Evolutionary conservation across 768 basidiomycete species (phyloP).

Genomic region (Tephrocybe sp.): DNA sequence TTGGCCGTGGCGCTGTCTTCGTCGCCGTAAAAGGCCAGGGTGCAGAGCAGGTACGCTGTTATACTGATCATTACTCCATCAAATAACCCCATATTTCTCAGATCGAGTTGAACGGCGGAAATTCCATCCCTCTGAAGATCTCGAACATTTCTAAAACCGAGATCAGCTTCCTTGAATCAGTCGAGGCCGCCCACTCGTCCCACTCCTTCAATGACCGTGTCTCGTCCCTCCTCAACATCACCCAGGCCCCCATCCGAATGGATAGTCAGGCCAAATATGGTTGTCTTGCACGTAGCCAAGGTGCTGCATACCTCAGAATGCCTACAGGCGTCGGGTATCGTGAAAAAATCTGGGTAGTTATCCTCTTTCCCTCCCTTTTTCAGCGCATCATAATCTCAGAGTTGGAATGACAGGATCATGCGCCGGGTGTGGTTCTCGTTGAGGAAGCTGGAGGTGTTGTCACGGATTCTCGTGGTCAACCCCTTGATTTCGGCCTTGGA

Average conservation of each 20-base stretch:
- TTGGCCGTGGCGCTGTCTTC: slow-evolving; percentile 77
- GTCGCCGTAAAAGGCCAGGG: slow-evolving; percentile 87
- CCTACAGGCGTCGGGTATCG: slow-evolving; percentile 74
- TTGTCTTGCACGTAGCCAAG: slow-evolving; percentile 82
- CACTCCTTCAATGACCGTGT: slow-evolving; percentile 80
- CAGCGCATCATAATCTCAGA: background rate
- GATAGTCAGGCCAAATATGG: slow-evolving; percentile 97
- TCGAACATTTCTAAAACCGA: slow-evolving; percentile 42
- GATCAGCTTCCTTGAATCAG: slow-evolving; percentile 83
- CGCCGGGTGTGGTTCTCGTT: slow-evolving; percentile 80
- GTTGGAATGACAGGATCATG: slow-evolving; percentile 67
- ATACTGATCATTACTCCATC: background rate
- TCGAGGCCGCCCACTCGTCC: slow-evolving; percentile 90
- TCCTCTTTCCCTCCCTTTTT: background rate
- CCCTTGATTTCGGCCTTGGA: slow-evolving; percentile 84
- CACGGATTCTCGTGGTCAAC: slow-evolving; percentile 74
- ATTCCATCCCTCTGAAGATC: slow-evolving; percentile 52
- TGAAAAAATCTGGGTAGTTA: slow-evolving; percentile 93
- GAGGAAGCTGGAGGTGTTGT: slow-evolving; percentile 89
- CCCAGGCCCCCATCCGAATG: slow-evolving; percentile 72
- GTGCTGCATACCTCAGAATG: slow-evolving; percentile 77
- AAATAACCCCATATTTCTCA: slow-evolving; percentile 23
- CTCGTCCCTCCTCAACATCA: slow-evolving; percentile 62
- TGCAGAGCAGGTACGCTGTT: slow-evolving; percentile 56
- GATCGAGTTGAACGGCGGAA: slow-evolving; percentile 50